A percentile compares a stretch with the other conserved stretches of the same genome.
Evolutionary conservation across 2,329 filamentous ascomycete genomes (phyloP).

Genomic region (Pseudogymnoascus sp.): DNA sequence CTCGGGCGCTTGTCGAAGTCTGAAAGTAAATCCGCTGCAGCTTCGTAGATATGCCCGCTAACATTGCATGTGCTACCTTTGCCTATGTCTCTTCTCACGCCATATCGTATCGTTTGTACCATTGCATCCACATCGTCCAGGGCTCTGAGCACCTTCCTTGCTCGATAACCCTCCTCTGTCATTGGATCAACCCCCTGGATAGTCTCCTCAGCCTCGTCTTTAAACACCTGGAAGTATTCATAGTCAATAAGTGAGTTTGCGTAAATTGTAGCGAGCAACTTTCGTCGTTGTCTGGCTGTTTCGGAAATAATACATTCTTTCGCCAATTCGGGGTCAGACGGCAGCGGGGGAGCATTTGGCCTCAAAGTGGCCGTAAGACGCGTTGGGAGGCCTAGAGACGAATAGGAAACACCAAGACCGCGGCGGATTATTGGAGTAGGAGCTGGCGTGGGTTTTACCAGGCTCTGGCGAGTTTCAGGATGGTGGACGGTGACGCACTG

Average conservation of each 20-base stretch:
- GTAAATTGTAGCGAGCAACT: neutral
- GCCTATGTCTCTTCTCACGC: neutral
- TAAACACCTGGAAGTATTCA: neutral
- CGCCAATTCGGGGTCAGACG: neutral
- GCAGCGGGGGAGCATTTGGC: neutral
- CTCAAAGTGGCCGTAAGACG: neutral
- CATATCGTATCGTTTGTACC: neutral
- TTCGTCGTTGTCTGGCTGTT: neutral
- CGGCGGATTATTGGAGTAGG: neutral
- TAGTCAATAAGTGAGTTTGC: neutral
- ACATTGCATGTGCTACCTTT: neutral
- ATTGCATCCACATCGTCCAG: neutral
- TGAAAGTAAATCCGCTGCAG: neutral
- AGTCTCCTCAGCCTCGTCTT: neutral
- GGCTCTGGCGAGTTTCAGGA: neutral
- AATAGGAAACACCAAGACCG: neutral
- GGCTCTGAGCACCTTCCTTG: neutral
- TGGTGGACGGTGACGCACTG: neutral
- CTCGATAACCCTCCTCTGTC: neutral
- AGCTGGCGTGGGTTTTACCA: neutral
- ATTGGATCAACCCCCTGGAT: neutral
- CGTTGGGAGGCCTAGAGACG: neutral
- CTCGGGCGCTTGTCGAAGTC: neutral
- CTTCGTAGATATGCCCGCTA: neutral
- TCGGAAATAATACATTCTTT: neutral